phyloP scores from a whole-genome alignment of 2,329 filamentous ascomycete genomes.

The Nigrospora oryzae region DNA sequence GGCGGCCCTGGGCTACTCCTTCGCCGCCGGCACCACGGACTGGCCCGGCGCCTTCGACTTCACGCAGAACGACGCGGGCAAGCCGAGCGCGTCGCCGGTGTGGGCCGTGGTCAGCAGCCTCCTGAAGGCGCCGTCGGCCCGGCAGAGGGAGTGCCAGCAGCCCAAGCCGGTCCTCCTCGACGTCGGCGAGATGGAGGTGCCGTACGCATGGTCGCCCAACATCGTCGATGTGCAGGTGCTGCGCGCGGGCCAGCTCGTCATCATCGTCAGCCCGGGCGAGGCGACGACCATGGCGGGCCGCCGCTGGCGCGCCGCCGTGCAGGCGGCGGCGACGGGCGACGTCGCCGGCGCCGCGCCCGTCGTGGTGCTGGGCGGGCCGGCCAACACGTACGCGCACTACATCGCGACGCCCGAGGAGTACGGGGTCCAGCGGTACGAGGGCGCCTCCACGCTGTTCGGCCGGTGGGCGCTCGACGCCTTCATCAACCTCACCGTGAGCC shows the following conservation, averaged over 20 bases:
- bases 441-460: conserved; percentile 85
- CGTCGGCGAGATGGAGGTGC: conserved; percentile 64
- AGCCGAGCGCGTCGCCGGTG: conserved; percentile 62
- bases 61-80: conserved; percentile 68
- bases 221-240: conserved; percentile 81
- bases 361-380: conserved; percentile 77
- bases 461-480: conserved; percentile 76
- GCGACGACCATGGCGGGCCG: conserved; percentile 87
- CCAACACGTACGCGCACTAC: conserved; percentile 84
- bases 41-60: conserved; percentile 86
- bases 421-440: conserved; percentile 80
- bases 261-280: conserved; percentile 80
- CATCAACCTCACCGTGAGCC: conserved; percentile 73
- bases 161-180: conserved; percentile 83
- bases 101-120: conserved; percentile 69
- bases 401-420: conserved; percentile 76
- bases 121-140: conserved; percentile 57
- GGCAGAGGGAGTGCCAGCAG: conserved; percentile 66
- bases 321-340: conserved; percentile 34
- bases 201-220: conserved; percentile 83
- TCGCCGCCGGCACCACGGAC: conserved; percentile 84
- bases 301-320: conserved; percentile 70
- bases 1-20: conserved; percentile 79
- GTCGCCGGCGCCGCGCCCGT: conserved; percentile 42
- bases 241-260: conserved; percentile 73